Conservation (phyloP, 2,329 filamentous ascomycete genomes). For the Beauveria bassiana region DNA sequence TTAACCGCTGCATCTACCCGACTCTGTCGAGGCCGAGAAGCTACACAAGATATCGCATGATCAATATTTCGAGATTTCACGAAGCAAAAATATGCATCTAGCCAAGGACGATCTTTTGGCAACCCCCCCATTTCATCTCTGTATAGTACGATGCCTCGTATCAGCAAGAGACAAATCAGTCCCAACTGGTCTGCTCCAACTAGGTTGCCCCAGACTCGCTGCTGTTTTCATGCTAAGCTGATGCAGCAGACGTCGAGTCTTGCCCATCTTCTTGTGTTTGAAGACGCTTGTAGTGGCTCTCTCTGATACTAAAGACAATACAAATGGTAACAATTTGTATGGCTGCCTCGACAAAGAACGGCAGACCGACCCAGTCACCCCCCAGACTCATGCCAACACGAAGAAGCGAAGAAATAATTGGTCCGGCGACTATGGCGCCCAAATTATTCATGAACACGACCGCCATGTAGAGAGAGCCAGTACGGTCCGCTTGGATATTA, state of each 20-base stretch:
- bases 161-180: background rate
- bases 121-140: background rate
- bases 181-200: background rate
- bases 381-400: conserved; percentile 5
- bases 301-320: conserved; percentile 7
- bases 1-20: background rate
- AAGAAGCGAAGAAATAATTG: background rate
- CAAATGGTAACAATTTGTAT: conserved; percentile 2
- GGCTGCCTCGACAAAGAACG: conserved; percentile 1
- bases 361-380: conserved; percentile 4
- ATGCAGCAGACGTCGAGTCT: background rate
- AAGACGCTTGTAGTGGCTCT: background rate
- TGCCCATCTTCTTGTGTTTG: background rate
- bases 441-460: conserved; percentile 1
- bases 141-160: background rate
- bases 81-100: background rate
- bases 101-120: background rate
- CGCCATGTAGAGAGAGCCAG: background rate
- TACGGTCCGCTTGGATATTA: background rate
- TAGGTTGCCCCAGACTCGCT: background rate
- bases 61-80: background rate
- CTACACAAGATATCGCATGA: background rate
- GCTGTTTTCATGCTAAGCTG: background rate
- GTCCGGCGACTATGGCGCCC: background rate
- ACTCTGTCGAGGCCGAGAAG: background rate